phyloP scores from a whole-genome alignment of 1,284 basidiomycete genomes.

The Boletellus sp. region DNA sequence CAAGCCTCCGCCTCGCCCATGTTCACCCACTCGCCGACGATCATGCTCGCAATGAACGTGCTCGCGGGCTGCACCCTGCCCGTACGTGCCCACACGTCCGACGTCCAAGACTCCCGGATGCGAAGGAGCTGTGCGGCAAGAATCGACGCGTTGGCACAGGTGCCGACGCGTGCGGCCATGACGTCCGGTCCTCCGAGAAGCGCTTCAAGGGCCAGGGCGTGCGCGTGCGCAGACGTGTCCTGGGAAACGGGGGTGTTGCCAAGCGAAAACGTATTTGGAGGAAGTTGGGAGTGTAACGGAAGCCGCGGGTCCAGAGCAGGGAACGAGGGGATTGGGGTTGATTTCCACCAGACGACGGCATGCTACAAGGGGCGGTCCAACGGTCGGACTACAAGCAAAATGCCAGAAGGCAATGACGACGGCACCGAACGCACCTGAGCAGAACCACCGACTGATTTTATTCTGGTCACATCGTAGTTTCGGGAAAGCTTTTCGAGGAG shows the following conservation, averaged over 20 bases:
- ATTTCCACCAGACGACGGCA: conserved; percentile 81
- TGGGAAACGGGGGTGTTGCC: conserved; percentile 73
- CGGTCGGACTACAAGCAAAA: conserved; percentile 8
- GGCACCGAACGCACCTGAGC: conserved; percentile 51
- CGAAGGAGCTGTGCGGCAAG: conserved; percentile 66
- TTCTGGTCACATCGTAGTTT: conserved; percentile 61
- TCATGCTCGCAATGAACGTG: conserved; percentile 65
- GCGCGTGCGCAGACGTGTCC: conserved; percentile 74
- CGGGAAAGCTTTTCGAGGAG: conserved; percentile 69
- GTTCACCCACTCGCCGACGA: conserved; percentile 66
- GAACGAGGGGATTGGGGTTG: conserved; percentile 58
- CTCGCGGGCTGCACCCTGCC: conserved; percentile 68
- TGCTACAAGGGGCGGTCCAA: conserved; percentile 42
- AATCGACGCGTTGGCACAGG: conserved; percentile 61
- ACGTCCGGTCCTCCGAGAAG: conserved; percentile 72
- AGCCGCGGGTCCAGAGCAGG: conserved; percentile 63
- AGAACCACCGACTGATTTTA: conserved; percentile 69
- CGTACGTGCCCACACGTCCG: conserved; percentile 69
- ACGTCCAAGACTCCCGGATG: conserved; percentile 67
- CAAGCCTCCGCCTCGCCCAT: conserved; percentile 75
- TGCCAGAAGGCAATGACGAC: background rate
- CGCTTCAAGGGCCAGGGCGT: conserved; percentile 67
- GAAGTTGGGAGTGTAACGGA: conserved; percentile 63
- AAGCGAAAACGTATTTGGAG: conserved; percentile 62
- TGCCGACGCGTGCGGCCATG: conserved; percentile 71